Base-by-base conservation (phyloP, 2,329 filamentous ascomycete species). In the Lasiodiplodia hormozganensis region DNA sequence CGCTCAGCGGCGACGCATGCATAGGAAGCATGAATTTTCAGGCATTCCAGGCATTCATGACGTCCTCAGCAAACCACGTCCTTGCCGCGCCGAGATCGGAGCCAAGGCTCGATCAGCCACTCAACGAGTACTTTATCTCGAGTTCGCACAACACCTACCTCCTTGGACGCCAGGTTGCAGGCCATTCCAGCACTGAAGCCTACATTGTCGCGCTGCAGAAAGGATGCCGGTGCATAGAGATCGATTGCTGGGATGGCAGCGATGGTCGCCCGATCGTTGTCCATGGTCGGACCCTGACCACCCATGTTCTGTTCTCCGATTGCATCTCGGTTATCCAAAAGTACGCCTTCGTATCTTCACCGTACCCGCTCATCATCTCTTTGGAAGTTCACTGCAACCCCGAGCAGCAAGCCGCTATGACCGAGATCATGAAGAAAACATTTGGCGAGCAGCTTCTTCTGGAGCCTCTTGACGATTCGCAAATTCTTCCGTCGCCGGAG, bases 141-240 rank as follows among this genome's bases (percentile, higher is more conserved):
- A 97, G 94, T 82, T 98, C 96, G 1, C 96, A 99, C 85, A 99
- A 99, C 80, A 99, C 96, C 0, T 99, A 99, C 76, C 89, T 99
- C 0, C 85, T 96, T 4, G 96, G 96, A 16, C 90, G 94, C 66
- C 96, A 99, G 78, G 90, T 98, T 2, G 91, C 90, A 12, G 95
- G 95, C 34, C 88, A 92, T 54, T 97, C 96, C 2, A 98, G 94
- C 76, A 92, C 96, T 2, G 96, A 99, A 79, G 94, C 94, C 53
- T 99, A 99, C 81, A 96, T 98, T 73, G 89, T 90, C 10, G 93
- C 94, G 3, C 86, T 99, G 7, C 90, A 92, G 71, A 91, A 92
- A 70, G 94, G 94, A 10, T 99, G 96, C 78, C 92, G 96, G 62
- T 98, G 96, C 78, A 90, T 99, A 56, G 96, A 99, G 81, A 93